Base-by-base conservation (phyloP, 2,329 filamentous ascomycete genomes). In the Fusarium veterinarium region DNA sequence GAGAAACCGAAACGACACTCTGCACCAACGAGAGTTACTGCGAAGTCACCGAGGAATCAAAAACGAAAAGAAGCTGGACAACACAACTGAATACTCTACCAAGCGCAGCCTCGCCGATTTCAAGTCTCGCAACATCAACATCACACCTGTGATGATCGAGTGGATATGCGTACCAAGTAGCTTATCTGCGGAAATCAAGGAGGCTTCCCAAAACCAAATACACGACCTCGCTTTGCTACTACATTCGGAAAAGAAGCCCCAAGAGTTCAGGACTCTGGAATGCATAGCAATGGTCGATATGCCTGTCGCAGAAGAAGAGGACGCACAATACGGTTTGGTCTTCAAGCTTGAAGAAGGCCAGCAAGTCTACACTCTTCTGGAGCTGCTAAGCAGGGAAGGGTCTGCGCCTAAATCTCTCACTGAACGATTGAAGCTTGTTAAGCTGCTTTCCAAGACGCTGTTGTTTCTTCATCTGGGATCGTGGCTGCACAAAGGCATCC, bases 341-440 rank as follows among this genome's bases (percentile, higher is more conserved):
- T 48, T 48, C 9, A 48, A 30, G 28, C 28, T 48, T 30, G 28
- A n/a, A 10, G 19, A 48, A 28, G 20, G 13, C 3, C 28, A 48
- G 3, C 28, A 30, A 10, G 45, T 30, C 10, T 30, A 3, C 0
- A 48, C 28, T 2, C 45, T 48, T 17, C 19, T 30, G 6, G 45
- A 30, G 0, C 0, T 48, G 13, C 9, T 48, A 3, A 30, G 6
- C 14, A 48, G 45, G 19, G 19, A 30, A 11, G 9, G 7, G 0
- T 48, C 13, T n/a, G 20, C 19, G 5, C 28, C 45, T 4, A 48
- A 48, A 4, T 48, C 28, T n/a, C 45, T 48, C 19, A 48, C 28
- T 2, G 28, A 30, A 7, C 28, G 28, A 1, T 8, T 48, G 19
- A 30, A n/a, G 0, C 45, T 48, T 48, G 45, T 30, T 0, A 48